These are phyloP conservation scores for Tuber melanosporum DNA, from an alignment of 495 filamentous ascomycete genomes.

Conservation along the genomic window DNA sequence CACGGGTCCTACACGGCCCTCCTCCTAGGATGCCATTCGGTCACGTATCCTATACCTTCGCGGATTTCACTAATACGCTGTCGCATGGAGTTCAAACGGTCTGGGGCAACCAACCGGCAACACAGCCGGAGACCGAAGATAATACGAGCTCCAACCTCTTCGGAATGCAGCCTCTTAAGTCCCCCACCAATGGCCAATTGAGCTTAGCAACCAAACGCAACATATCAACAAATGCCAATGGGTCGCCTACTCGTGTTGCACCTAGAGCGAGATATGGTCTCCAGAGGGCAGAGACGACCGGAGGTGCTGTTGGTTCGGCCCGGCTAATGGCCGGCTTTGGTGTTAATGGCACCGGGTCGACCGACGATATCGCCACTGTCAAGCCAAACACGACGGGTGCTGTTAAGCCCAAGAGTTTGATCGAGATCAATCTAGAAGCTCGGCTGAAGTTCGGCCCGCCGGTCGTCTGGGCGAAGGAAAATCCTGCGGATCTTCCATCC, in stretches of 20 bases:
- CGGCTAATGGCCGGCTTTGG: not conserved
- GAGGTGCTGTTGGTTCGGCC: not conserved
- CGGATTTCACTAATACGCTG: not conserved
- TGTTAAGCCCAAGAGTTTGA: not conserved
- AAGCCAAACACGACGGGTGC: not conserved
- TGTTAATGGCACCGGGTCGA: not conserved
- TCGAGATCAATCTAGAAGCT: not conserved
- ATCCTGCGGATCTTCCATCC: not conserved
- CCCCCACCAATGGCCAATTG: not conserved
- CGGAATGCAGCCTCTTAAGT: not conserved
- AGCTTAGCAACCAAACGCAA: not conserved
- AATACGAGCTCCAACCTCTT: not conserved
- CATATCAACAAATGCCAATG: constrained; percentile 8
- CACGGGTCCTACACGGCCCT: not conserved
- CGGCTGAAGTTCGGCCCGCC: not conserved
- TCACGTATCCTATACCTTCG: not conserved
- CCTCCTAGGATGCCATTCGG: constrained; percentile 6
- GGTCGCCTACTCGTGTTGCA: constrained; percentile 2
- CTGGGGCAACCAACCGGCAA: not conserved
- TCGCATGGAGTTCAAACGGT: not conserved
- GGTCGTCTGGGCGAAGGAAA: not conserved
- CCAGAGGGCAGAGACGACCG: constrained; percentile 14
- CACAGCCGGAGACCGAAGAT: not conserved
- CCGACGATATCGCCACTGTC: not conserved
- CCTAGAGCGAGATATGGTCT: constrained; percentile 5